Percentiles rank a stretch among this genome's conserved stretches.
phyloP scores from a whole-genome alignment of 225 moss, liverwort and hornwort genomes.

The Marchantia polymorpha region DNA sequence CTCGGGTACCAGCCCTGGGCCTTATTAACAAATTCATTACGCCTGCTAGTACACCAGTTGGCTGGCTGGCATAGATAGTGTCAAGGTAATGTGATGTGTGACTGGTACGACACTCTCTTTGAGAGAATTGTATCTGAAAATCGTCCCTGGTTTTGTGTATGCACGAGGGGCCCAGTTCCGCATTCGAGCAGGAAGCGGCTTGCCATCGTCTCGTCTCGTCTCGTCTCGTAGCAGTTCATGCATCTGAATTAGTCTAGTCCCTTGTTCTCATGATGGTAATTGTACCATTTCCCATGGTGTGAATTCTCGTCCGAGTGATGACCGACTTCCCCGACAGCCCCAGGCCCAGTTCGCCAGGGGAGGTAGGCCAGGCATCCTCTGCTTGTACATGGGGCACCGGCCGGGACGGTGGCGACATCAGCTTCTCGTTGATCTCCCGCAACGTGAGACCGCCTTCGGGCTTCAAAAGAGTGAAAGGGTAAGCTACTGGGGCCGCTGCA shows the following conservation, averaged over 20 bases:
- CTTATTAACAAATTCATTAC: background rate
- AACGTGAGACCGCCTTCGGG: conserved; percentile 77
- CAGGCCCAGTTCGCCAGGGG: conserved; percentile 49
- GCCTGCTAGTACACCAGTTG: background rate
- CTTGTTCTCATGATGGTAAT: conserved; percentile 86
- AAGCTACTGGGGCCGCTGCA: conserved; percentile 51
- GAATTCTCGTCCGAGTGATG: conserved; percentile 74
- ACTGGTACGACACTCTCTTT: background rate
- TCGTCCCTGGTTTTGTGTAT: background rate
- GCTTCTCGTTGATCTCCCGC: conserved; percentile 68
- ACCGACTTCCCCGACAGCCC: conserved; percentile 79
- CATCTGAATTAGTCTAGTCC: conserved; percentile 48
- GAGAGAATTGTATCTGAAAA: background rate
- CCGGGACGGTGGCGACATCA: conserved; percentile 62
- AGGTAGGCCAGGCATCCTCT: conserved; percentile 36
- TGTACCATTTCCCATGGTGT: conserved; percentile 76
- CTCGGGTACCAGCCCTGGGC: background rate
- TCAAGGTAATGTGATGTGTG: background rate
- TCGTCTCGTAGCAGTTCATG: background rate
- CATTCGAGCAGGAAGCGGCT: background rate
- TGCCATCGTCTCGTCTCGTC: background rate
- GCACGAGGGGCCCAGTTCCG: background rate
- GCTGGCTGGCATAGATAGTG: background rate
- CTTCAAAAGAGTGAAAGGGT: conserved; percentile 75
- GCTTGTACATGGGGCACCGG: conserved; percentile 40